phyloP scores from a whole-genome alignment of 768 basidiomycete species.

The Hemileccinum impolitum region DNA sequence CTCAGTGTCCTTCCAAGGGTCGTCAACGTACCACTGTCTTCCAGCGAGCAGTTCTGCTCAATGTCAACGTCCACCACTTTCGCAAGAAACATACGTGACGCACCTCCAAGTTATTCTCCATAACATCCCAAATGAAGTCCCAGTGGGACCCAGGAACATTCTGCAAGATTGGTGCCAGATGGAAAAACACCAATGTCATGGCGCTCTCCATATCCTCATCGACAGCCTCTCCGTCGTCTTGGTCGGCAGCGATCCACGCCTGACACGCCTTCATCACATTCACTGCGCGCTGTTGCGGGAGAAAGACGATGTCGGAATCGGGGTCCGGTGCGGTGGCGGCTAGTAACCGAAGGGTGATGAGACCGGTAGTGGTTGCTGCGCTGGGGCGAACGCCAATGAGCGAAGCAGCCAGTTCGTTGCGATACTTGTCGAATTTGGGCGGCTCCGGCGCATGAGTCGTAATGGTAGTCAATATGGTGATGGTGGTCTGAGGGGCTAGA shows the following conservation, averaged over 20 bases:
- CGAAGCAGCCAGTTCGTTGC: conserved; percentile 87
- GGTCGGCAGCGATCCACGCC: conserved; percentile 68
- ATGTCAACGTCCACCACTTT: neutral
- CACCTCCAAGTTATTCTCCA: conserved; percentile 89
- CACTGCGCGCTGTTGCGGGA: conserved; percentile 80
- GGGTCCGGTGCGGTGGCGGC: conserved; percentile 70
- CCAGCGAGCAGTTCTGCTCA: conserved; percentile 55
- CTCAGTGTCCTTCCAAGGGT: conserved; percentile 67
- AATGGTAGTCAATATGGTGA: conserved; percentile 63
- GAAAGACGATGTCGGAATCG: conserved; percentile 78
- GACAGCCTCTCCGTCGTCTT: conserved; percentile 55
- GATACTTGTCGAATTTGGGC: conserved; percentile 69
- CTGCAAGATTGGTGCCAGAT: conserved; percentile 85
- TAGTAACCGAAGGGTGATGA: conserved; percentile 65
- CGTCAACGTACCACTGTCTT: conserved; percentile 56
- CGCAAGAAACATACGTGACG: conserved; percentile 10
- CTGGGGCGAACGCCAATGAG: conserved; percentile 61
- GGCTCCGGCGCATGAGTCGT: conserved; percentile 64
- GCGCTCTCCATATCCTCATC: conserved; percentile 76
- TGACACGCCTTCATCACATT: conserved; percentile 84
- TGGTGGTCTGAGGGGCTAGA: conserved; percentile 65
- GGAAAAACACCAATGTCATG: conserved; percentile 68
- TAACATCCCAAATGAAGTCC: conserved; percentile 86
- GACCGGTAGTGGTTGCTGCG: conserved; percentile 66
- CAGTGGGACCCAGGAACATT: conserved; percentile 85